These are phyloP conservation scores for Carpinus viminea DNA, from an alignment of 306 rosid species.

Conservation along the genomic window DNA sequence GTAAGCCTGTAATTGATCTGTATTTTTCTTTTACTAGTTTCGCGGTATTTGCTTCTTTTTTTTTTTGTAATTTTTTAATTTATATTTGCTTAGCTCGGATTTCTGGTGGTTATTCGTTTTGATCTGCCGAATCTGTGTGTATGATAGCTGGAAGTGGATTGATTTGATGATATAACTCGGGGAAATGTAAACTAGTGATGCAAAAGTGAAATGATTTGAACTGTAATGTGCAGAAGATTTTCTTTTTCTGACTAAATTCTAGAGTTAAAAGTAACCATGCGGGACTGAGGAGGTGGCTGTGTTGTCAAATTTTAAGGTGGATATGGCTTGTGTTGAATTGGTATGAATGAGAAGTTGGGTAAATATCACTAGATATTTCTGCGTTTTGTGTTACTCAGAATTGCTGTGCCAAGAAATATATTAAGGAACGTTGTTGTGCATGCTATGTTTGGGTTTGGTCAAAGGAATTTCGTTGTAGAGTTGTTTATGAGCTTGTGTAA, in stretches of 20 bases:
- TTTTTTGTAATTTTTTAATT: background rate
- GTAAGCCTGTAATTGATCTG: background rate
- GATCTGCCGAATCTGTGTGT: background rate
- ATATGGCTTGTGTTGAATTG: too few species aligned
- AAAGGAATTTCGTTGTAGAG: too few species aligned
- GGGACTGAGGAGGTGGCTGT: background rate
- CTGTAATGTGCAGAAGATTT: background rate
- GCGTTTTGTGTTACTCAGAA: too few species aligned
- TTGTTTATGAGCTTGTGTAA: too few species aligned
- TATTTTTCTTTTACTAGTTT: background rate
- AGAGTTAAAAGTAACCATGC: background rate
- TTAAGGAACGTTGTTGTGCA: too few species aligned
- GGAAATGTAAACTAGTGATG: background rate
- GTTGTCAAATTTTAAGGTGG: background rate
- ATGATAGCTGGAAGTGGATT: background rate
- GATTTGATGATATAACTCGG: background rate
- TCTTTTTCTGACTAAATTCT: background rate
- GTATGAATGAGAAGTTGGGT: too few species aligned
- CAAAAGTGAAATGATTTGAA: background rate
- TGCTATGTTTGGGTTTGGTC: too few species aligned
- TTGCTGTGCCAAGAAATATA: too few species aligned
- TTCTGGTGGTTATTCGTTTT: background rate
- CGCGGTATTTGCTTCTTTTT: background rate
- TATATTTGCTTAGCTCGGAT: background rate
- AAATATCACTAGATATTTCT: too few species aligned